phyloP scores from a whole-genome alignment of 2,329 filamentous ascomycete species.

The Ophiostoma sp. region DNA sequence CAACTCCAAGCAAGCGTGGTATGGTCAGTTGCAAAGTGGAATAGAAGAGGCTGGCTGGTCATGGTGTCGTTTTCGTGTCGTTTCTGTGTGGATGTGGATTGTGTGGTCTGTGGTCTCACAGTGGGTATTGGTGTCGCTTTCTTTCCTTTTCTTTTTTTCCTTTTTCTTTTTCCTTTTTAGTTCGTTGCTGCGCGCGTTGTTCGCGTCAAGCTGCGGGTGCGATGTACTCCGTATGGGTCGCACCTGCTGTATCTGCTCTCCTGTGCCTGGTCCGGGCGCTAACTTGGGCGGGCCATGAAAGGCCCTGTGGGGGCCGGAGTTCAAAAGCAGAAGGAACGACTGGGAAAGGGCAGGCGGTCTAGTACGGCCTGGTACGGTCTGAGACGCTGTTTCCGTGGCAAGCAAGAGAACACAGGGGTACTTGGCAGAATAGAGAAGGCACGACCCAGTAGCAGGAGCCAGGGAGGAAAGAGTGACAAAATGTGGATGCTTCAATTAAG shows the following conservation, averaged over 20 bases:
- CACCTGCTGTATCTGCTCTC: constrained; percentile 11
- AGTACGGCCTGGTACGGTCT: not conserved
- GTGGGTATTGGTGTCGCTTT: constrained; percentile 8
- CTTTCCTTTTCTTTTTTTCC: not conserved
- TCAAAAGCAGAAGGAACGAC: constrained; percentile 2
- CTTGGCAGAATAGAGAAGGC: constrained; percentile 3
- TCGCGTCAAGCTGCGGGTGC: constrained; percentile 23
- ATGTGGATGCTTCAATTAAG: constrained; percentile 17
- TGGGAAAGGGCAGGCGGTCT: constrained; percentile 10
- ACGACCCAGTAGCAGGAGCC: constrained; percentile 14
- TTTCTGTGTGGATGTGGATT: constrained; percentile 9
- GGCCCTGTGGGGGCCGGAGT: constrained; percentile 6
- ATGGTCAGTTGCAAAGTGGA: constrained; percentile 17
- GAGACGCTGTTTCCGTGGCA: constrained; percentile 20
- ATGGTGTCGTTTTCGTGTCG: constrained; percentile 26
- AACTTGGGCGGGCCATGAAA: constrained; percentile 21
- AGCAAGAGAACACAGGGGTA: constrained; percentile 5
- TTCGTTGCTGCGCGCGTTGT: constrained; percentile 24
- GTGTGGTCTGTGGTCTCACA: constrained; percentile 5
- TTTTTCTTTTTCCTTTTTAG: constrained; percentile 13
- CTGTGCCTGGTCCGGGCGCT: constrained; percentile 23
- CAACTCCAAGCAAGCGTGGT: not conserved
- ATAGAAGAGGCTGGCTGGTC: constrained; percentile 25
- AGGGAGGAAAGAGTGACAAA: constrained; percentile 18
- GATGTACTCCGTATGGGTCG: constrained; percentile 9